Percentiles rank a stretch among this genome's conserved stretches.
These are phyloP conservation scores for Tuber melanosporum DNA, from an alignment of 495 filamentous ascomycete genomes.

Conservation along the genomic window DNA sequence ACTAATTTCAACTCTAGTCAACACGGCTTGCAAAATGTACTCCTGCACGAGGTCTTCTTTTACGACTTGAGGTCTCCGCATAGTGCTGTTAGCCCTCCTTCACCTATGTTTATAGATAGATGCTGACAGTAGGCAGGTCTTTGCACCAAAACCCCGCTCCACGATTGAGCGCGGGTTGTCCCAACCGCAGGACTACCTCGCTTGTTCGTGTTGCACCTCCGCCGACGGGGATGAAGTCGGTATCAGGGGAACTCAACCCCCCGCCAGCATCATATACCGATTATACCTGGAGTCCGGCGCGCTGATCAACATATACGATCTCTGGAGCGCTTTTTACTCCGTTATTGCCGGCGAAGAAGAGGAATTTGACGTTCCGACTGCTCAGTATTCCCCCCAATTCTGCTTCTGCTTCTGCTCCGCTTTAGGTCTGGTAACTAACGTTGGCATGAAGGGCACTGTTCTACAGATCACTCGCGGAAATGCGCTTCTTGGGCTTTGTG, in stretches of 20 bases:
- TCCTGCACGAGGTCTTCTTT: slow-evolving; percentile 74
- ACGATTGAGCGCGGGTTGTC: slow-evolving; percentile 75
- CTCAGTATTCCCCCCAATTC: slow-evolving; percentile 16
- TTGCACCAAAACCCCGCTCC: slow-evolving; percentile 69
- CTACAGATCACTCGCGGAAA: slow-evolving; percentile 73
- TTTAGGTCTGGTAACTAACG: slow-evolving; percentile 30
- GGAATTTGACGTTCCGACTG: slow-evolving; percentile 45
- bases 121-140: slow-evolving; percentile 47
- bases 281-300: slow-evolving; percentile 84
- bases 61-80: slow-evolving; percentile 75
- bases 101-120: not conserved
- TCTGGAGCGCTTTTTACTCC: slow-evolving; percentile 80
- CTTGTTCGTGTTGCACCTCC: slow-evolving; percentile 59
- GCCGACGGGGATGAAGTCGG: slow-evolving; percentile 38
- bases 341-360: slow-evolving; percentile 61
- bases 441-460: slow-evolving; percentile 61
- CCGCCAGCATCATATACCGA: slow-evolving; percentile 78
- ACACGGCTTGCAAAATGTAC: slow-evolving; percentile 53
- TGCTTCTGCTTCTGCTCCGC: not conserved
- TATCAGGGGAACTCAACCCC: slow-evolving; percentile 60
- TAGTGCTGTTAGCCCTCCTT: slow-evolving; percentile 49
- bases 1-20: slow-evolving; percentile 40
- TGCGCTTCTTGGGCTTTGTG: slow-evolving; percentile 76
- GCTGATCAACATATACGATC: slow-evolving; percentile 78
- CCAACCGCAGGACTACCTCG: slow-evolving; percentile 77